These are phyloP conservation scores for Saturnispora quitensis DNA, from an alignment of 805 yeast genomes.

Conservation along the genomic window DNA sequence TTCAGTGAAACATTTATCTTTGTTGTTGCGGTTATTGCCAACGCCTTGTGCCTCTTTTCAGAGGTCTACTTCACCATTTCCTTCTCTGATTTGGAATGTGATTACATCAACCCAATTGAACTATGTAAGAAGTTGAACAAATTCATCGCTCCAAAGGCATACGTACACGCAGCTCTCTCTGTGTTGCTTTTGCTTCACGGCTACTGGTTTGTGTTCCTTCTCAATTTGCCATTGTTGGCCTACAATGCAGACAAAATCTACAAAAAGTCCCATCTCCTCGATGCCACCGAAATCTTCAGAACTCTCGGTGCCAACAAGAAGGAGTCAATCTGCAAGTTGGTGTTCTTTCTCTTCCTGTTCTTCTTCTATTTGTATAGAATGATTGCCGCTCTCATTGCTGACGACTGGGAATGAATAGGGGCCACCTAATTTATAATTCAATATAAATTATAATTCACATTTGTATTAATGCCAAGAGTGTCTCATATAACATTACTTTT, in stretches of 20 bases:
- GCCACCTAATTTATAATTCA: not conserved
- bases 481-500: not conserved
- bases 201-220: constrained; percentile 80
- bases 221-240: constrained; percentile 77
- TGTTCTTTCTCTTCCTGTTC: constrained; percentile 84
- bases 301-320: constrained; percentile 88
- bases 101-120: constrained; percentile 95
- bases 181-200: constrained; percentile 72
- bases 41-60: constrained; percentile 79
- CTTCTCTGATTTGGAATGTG: constrained; percentile 92
- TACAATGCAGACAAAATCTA: constrained; percentile 75
- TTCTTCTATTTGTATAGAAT: constrained; percentile 93
- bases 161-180: constrained; percentile 64
- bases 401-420: constrained; percentile 29
- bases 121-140: constrained; percentile 87
- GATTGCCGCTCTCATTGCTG: constrained; percentile 86
- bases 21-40: constrained; percentile 70
- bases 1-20: constrained; percentile 41
- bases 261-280: constrained; percentile 76
- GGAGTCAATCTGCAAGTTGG: constrained; percentile 83
- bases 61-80: constrained; percentile 94
- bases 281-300: constrained; percentile 96
- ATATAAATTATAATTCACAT: not conserved
- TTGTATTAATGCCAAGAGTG: not conserved
- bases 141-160: constrained; percentile 85